Percentiles rank a stretch among this genome's conserved stretches.
These are phyloP conservation scores for Exobasidium cylindrosporum DNA, from an alignment of 1,284 basidiomycete species.

Conservation along the genomic window DNA sequence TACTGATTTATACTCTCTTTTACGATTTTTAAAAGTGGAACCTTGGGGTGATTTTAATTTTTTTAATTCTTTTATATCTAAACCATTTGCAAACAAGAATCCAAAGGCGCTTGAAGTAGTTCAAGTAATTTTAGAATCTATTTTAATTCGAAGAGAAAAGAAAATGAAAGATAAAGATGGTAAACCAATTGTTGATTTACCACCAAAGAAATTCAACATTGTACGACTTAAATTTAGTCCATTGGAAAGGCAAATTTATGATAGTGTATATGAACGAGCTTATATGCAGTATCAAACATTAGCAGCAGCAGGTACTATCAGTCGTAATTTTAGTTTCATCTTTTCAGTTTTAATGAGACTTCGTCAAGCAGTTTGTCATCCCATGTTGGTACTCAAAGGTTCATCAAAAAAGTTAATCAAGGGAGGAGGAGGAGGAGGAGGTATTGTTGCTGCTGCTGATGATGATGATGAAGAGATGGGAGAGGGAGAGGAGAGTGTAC, in stretches of 20 bases:
- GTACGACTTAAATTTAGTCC: constrained; percentile 33
- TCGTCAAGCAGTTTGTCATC: constrained; percentile 58
- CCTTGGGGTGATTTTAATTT: constrained; percentile 67
- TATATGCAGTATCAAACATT: constrained; percentile 42
- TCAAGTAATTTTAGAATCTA: constrained; percentile 46
- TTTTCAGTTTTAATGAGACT: constrained; percentile 57
- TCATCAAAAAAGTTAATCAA: constrained; percentile 18
- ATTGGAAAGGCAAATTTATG: constrained; percentile 55
- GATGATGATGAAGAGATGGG: constrained; percentile 17
- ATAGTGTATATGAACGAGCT: constrained; percentile 50
- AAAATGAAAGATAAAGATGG: constrained; percentile 82
- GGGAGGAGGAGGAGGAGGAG: constrained; percentile 11
- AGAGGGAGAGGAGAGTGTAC: constrained; percentile 15
- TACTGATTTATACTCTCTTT: constrained; percentile 72
- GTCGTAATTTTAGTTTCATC: constrained; percentile 55
- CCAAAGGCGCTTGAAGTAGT: constrained; percentile 51
- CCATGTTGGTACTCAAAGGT: constrained; percentile 53
- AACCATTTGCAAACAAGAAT: constrained; percentile 48
- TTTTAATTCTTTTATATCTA: constrained; percentile 52
- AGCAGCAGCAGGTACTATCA: constrained; percentile 40
- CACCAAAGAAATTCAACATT: constrained; percentile 52
- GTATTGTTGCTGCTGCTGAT: no score
- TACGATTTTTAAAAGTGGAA: constrained; percentile 73
- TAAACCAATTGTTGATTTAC: constrained; percentile 81
- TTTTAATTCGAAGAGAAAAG: constrained; percentile 85